phyloP scores from a whole-genome alignment of 2,329 filamentous ascomycete species.

The Cladosporium sp. region DNA sequence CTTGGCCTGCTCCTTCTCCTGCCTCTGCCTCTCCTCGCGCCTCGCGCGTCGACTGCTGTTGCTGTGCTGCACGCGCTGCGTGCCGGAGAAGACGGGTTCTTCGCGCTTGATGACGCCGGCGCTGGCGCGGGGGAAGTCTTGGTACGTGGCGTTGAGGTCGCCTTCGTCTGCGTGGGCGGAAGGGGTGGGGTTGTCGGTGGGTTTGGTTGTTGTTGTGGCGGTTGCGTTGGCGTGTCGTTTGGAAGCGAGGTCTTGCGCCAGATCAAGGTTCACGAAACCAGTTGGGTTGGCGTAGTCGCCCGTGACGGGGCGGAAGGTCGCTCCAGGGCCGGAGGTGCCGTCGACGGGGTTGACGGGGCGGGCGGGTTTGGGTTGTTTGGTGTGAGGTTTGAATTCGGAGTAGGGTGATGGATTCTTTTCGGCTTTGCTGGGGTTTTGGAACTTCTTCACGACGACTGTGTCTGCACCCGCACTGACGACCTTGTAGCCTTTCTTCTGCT shows the following conservation, averaged over 20 bases:
- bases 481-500: conserved; percentile 62
- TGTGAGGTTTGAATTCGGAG: conserved; percentile 10
- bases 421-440: conserved; percentile 29
- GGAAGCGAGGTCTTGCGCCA: conserved; percentile 18
- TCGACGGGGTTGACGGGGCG: conserved; percentile 54
- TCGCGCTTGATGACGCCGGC: conserved; percentile 44
- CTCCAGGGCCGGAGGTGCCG: conserved; percentile 29
- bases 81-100: conserved; percentile 47
- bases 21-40: conserved; percentile 14
- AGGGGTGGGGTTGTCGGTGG: conserved; percentile 14
- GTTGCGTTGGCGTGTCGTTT: conserved; percentile 9
- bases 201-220: neutral
- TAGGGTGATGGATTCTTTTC: neutral
- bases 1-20: conserved; percentile 14
- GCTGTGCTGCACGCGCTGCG: conserved; percentile 16
- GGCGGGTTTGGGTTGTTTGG: conserved; percentile 13
- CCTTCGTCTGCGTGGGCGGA: conserved; percentile 30
- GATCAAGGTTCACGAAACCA: conserved; percentile 61
- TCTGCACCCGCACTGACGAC: conserved; percentile 61
- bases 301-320: conserved; percentile 40
- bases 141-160: conserved; percentile 36
- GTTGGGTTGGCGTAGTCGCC: conserved; percentile 62
- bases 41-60: conserved; percentile 30
- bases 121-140: conserved; percentile 38
- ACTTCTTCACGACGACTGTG: conserved; percentile 64